These are phyloP conservation scores for Metschnikowia noctiluminum DNA, from an alignment of 805 yeast genomes.

Conservation along the genomic window DNA sequence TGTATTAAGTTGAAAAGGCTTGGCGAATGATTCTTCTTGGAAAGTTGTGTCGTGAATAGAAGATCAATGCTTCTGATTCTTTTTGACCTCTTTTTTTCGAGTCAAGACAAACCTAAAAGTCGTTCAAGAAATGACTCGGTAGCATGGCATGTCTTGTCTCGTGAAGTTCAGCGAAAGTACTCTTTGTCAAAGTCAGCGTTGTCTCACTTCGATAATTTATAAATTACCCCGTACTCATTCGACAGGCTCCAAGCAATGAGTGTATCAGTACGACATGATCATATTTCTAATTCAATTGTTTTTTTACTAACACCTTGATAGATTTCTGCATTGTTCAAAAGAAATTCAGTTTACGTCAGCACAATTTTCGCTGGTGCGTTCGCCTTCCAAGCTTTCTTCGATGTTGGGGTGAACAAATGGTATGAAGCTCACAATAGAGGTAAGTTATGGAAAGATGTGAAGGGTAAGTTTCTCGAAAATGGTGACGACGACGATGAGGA, in stretches of 20 bases:
- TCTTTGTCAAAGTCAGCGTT: too few species aligned
- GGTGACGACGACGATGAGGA: slow-evolving; percentile 55
- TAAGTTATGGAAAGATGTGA: slow-evolving; percentile 82
- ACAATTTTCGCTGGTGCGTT: slow-evolving; percentile 81
- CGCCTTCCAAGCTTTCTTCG: slow-evolving; percentile 77
- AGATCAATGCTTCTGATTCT: background rate
- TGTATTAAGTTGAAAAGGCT: background rate
- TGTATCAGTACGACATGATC: background rate
- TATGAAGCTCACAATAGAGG: slow-evolving; percentile 79
- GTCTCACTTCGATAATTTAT: too few species aligned
- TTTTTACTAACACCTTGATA: slow-evolving; percentile 20
- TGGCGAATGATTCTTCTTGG: background rate
- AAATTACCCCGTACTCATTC: background rate
- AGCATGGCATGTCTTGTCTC: too few species aligned
- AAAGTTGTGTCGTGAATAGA: background rate
- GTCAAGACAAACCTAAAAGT: too few species aligned
- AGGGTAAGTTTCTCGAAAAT: slow-evolving; percentile 52
- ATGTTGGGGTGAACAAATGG: slow-evolving; percentile 62
- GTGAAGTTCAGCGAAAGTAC: too few species aligned
- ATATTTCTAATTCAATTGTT: background rate
- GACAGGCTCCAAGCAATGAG: background rate
- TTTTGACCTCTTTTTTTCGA: too few species aligned
- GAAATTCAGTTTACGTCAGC: slow-evolving; percentile 87
- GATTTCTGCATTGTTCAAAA: slow-evolving; percentile 48
- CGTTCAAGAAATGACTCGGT: too few species aligned